Base-by-base conservation (phyloP, 2,329 filamentous ascomycete species). In the Sarocladium oryzae region DNA sequence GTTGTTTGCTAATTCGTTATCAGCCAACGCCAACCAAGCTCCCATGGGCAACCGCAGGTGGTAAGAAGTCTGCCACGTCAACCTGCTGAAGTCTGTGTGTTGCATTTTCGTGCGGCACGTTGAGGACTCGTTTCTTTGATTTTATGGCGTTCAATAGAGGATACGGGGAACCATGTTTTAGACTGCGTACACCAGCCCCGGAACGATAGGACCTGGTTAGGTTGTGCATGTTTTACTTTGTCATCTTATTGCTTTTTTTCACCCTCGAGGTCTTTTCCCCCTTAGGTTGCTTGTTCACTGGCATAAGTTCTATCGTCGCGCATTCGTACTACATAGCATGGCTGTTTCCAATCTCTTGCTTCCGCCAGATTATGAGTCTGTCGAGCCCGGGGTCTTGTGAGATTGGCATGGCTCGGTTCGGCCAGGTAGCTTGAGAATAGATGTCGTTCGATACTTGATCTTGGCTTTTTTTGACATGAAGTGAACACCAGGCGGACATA, bases 21-120 rank as follows among this genome's bases (percentile, higher is more conserved):
- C 40, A 43, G 67, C 67, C 65, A 72, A 75, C 61, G 71, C 74
- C 63, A 78, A 79, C 63, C 73, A 71, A 58, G 63, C 73, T 61
- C 74, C 75, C 51, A 63, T 79, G 30, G 67, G 70, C 61, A 74
- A 70, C 62, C 72, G 74, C 58, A 72, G 75, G 56, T 78, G 75
- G 76, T 78, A 74, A 69, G 61, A 56, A 51, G 32, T 18, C 20
- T 37, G 23, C 11, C 13, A 37, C 32, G 8, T 18, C 37, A 30
- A 28, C 15, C 21, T 28, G 21, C 13, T 45, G n/a, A 18, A n/a
- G 21, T 23, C 21, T 16, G 21, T 20, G 8, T 40, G 40, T 23
- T n/a, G 8, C 21, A 7, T 6, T 4, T n/a, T 3, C n/a, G 24
- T 20, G 5, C 40, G 4, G 40, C 16, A 23, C 24, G 20, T 13